Conservation (phyloP, 148 eudicot genomes). For the Simmondsia chinensis region DNA sequence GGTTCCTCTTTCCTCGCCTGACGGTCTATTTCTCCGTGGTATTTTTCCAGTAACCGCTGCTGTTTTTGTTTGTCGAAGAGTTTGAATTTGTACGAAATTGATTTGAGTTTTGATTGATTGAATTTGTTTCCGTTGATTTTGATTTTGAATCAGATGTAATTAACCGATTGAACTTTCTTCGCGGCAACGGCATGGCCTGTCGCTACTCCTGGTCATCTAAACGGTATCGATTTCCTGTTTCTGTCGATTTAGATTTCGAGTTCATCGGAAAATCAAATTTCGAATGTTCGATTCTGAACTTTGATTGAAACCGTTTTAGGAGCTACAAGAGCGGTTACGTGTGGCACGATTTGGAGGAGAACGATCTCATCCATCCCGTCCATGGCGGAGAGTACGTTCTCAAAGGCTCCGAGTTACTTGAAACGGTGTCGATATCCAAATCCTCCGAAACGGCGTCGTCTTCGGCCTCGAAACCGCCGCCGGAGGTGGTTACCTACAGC, state of each 20-base stretch:
- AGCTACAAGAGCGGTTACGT: constrained; percentile 87
- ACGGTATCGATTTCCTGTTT: constrained; percentile 23
- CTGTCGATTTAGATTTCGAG: neutral
- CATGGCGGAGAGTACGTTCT: constrained; percentile 80
- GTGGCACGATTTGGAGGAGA: constrained; percentile 76
- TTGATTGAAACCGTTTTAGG: constrained; percentile 27
- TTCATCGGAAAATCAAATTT: no score
- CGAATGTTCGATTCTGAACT: neutral
- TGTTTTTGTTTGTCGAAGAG: neutral
- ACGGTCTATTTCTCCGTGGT: constrained; percentile 63
- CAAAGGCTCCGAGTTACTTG: constrained; percentile 79
- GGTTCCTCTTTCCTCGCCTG: constrained; percentile 51
- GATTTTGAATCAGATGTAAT: constrained; percentile 45
- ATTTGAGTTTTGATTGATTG: neutral
- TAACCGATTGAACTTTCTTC: constrained; percentile 67
- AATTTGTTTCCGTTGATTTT: neutral
- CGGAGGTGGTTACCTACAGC: constrained; percentile 7
- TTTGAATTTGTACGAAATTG: neutral
- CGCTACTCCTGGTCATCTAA: constrained; percentile 87
- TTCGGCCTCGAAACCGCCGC: constrained; percentile 18
- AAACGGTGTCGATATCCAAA: constrained; percentile 13
- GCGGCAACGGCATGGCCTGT: constrained; percentile 76
- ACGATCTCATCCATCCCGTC: constrained; percentile 79
- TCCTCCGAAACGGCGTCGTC: constrained; percentile 32
- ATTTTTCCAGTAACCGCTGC: neutral